Conservation (phyloP, 1,284 basidiomycete genomes). For the Singerocomus rubriflavus region DNA sequence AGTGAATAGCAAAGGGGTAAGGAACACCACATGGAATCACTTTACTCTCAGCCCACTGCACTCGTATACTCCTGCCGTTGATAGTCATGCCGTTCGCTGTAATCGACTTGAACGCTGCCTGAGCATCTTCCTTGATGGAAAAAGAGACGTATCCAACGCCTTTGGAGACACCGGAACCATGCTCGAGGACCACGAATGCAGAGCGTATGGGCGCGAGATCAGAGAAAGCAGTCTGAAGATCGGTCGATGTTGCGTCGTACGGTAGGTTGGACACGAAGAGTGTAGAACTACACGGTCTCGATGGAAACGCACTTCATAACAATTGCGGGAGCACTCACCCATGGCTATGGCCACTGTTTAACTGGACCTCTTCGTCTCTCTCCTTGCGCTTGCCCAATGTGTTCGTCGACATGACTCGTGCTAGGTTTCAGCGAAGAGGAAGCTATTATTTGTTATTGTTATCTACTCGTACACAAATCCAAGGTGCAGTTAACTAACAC, state of each 20-base stretch:
- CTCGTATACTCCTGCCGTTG: slow-evolving; percentile 67
- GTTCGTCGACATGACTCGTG: slow-evolving; percentile 14
- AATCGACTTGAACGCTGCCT: slow-evolving; percentile 65
- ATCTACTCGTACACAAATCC: not conserved
- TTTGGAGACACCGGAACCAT: slow-evolving; percentile 80
- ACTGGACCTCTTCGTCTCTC: slow-evolving; percentile 37
- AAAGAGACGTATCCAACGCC: slow-evolving; percentile 99
- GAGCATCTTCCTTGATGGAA: slow-evolving; percentile 86
- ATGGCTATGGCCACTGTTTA: slow-evolving; percentile 15
- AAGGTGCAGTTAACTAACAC: no score
- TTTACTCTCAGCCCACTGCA: slow-evolving; percentile 80
- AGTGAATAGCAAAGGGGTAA: slow-evolving; percentile 2
- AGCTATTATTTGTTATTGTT: slow-evolving; percentile 21
- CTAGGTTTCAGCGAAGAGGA: not conserved
- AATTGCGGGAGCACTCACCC: slow-evolving; percentile 15
- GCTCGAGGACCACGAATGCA: slow-evolving; percentile 90
- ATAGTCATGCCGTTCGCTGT: slow-evolving; percentile 53
- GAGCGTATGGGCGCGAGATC: slow-evolving; percentile 92
- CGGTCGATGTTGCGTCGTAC: slow-evolving; percentile 85
- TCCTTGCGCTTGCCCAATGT: slow-evolving; percentile 54
- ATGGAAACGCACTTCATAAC: not conserved
- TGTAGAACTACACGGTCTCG: slow-evolving; percentile 48
- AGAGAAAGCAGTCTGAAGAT: slow-evolving; percentile 91
- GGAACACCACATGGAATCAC: slow-evolving; percentile 35
- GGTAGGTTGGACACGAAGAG: slow-evolving; percentile 84